Evolutionary conservation across 1,284 basidiomycete genomes (phyloP), one percentile per base, ranked within the genome.

Genomic region (Ceratobasidium sp.): DNA sequence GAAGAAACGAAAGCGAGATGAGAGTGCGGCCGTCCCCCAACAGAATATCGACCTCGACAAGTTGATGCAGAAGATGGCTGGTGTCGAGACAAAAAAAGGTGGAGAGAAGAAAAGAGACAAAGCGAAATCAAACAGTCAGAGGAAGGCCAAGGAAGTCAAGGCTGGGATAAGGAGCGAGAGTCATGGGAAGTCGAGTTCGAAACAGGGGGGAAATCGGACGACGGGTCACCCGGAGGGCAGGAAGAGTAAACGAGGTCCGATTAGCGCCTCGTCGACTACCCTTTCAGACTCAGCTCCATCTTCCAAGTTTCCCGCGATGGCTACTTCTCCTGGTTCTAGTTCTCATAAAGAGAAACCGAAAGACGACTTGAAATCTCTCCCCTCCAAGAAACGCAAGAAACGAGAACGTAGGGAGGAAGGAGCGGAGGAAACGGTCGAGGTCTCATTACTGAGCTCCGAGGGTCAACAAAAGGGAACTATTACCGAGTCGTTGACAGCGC

Each of bases 51-150:
- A 73, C n/a, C 35, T 96, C 61, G 92, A 95, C 81, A 95, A 91
- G 82, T 86, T 97, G 61, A 88, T 96, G 84, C 86, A 87, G 76
- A 89, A 87, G 80, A 85, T 95, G 63, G 37, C 69, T 65, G 80
- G 76, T 54, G 80, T 79, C 71, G 77, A 68, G 77, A 79, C 79
- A 76, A 53, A 78, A 75, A 75, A 71, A 75, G 78, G 79, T 60
- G 78, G 67, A 49, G 68, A 54, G 65, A 63, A 78, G 68, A 76
- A 73, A 45, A 42, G 65, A 49, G 56, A 78, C 35, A 78, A 76
- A 79, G 79, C 75, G 74, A 69, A 73, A 67, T 49, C 66, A 77
- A 81, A 82, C 80, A 77, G 78, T n/a, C n/a, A n/a, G n/a, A n/a
- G n/a, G n/a, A n/a, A n/a, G n/a, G n/a, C n/a, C n/a, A n/a, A n/a